A percentile compares a stretch with the other conserved stretches of the same genome.
phyloP scores from a whole-genome alignment of 495 filamentous ascomycete species.

The Pyronema omphalodes region DNA sequence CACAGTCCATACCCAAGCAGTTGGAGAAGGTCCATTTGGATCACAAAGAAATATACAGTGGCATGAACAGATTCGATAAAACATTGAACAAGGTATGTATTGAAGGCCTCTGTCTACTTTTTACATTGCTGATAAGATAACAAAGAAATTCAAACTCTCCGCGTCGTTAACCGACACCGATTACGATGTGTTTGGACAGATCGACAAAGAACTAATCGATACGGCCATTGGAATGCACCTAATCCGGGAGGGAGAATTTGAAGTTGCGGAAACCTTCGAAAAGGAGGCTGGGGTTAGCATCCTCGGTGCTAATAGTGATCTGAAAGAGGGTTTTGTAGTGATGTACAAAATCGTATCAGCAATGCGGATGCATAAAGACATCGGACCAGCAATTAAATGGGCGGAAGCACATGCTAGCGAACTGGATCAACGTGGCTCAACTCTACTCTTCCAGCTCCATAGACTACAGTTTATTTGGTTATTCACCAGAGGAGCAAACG shows the following conservation, averaged over 20 bases:
- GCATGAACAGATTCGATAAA: slow-evolving; percentile 64
- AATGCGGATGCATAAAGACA: slow-evolving; percentile 47
- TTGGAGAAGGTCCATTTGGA: slow-evolving; percentile 62
- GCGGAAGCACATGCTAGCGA: slow-evolving; percentile 46
- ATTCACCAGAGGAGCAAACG: slow-evolving; percentile 34
- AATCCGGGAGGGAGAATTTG: slow-evolving; percentile 82
- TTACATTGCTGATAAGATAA: neutral
- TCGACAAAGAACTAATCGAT: slow-evolving; percentile 61
- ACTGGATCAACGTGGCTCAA: slow-evolving; percentile 68
- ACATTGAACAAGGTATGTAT: slow-evolving; percentile 53
- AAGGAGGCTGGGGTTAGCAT: slow-evolving; percentile 32
- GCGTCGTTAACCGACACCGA: slow-evolving; percentile 67
- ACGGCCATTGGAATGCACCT: slow-evolving; percentile 92
- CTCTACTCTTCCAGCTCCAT: slow-evolving; percentile 85
- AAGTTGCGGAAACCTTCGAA: slow-evolving; percentile 65
- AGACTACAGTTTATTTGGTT: slow-evolving; percentile 74
- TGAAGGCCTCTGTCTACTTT: neutral
- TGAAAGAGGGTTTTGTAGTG: slow-evolving; percentile 62
- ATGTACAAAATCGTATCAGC: slow-evolving; percentile 83
- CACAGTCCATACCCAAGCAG: slow-evolving; percentile 58
- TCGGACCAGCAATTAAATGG: slow-evolving; percentile 74
- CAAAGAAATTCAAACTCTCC: slow-evolving; percentile 55
- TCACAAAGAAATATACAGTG: slow-evolving; percentile 59
- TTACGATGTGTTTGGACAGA: slow-evolving; percentile 54
- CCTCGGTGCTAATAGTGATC: slow-evolving; percentile 25